Conservation (phyloP, 73 alveolate species). For the Paramecium caudatum region DNA sequence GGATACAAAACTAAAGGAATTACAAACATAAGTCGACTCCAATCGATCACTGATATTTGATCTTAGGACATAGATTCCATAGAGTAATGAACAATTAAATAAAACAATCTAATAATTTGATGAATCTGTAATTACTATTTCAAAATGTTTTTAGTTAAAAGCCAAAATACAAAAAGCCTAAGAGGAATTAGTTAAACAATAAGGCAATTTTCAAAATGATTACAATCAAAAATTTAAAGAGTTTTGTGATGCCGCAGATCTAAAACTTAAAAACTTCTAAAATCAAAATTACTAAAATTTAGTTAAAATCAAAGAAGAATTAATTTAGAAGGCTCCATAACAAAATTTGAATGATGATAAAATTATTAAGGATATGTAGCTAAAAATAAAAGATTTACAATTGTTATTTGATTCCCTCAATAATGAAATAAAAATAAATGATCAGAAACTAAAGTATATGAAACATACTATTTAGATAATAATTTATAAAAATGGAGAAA, state of each 20-base stretch:
- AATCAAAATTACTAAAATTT: constrained; percentile 14
- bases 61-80: not conserved
- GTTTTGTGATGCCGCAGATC: not conserved
- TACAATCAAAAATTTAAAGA: constrained; percentile 31
- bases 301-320: constrained; percentile 20
- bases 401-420: constrained; percentile 10
- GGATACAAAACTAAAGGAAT: not conserved
- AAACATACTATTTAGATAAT: not conserved
- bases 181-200: constrained; percentile 17
- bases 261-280: not conserved
- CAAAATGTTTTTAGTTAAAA: not conserved
- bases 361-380: not conserved
- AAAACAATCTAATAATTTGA: constrained; percentile 7
- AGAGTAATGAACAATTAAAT: not conserved
- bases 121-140: constrained; percentile 2
- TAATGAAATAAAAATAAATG: not conserved
- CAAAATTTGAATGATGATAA: not conserved
- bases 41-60: constrained; percentile 1
- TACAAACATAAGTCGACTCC: not conserved
- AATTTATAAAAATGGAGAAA: constrained; percentile 4
- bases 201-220: constrained; percentile 46
- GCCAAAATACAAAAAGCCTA: constrained; percentile 19
- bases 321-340: not conserved
- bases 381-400: constrained; percentile 7
- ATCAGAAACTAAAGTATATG: not conserved